phyloP scores from a whole-genome alignment of 1,139 yeast genomes.

The Magnusiomyces suaveolens region DNA sequence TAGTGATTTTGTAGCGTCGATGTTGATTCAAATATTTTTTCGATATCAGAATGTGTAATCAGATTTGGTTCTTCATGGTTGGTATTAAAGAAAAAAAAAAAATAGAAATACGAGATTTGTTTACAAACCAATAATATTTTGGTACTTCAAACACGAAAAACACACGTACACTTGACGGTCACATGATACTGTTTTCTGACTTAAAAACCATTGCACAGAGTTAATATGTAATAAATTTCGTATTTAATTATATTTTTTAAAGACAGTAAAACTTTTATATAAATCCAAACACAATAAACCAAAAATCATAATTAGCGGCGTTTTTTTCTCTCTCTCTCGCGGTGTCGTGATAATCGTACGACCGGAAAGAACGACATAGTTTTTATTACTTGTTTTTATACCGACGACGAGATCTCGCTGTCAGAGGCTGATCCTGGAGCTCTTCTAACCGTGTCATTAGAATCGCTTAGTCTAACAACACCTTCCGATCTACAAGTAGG shows the following conservation, averaged over 20 bases:
- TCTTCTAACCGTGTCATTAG: neutral
- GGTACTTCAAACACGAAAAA: neutral
- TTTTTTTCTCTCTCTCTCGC: neutral
- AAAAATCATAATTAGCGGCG: neutral
- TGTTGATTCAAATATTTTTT: no score
- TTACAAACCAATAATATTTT: neutral
- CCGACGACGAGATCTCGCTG: neutral
- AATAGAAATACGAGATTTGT: neutral
- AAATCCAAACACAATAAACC: neutral
- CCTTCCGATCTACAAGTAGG: conserved; percentile 48
- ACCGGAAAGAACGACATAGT: no score
- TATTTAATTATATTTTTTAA: no score
- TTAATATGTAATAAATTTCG: no score
- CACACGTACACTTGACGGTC: neutral
- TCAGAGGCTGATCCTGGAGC: neutral
- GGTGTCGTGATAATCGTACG: no score
- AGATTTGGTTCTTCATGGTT: no score
- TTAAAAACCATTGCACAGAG: no score
- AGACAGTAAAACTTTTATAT: no score
- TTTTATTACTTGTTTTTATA: neutral
- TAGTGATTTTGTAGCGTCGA: no score
- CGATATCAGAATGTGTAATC: no score
- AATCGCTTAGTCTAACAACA: conserved; percentile 19
- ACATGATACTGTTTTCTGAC: neutral
- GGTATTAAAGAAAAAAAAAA: no score